A percentile compares a stretch with the other conserved stretches of the same genome.
phyloP scores from a whole-genome alignment of 2,329 filamentous ascomycete species.

The Diaporthe vaccinii region DNA sequence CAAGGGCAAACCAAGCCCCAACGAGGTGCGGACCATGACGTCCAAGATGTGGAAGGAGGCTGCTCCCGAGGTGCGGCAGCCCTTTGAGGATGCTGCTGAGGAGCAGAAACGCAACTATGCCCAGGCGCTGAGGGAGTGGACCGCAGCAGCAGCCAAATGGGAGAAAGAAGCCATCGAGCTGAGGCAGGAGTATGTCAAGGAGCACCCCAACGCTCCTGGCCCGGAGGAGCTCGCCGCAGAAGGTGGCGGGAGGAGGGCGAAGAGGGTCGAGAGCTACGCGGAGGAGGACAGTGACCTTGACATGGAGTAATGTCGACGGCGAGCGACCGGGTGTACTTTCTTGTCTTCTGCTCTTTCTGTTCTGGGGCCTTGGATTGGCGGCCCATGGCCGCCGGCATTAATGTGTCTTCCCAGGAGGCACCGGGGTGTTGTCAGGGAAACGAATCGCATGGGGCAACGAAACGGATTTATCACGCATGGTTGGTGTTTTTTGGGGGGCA shows the following conservation, averaged over 20 bases:
- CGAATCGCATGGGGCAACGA: not conserved
- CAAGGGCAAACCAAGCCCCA: slow-evolving; percentile 76
- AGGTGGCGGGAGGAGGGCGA: slow-evolving; percentile 43
- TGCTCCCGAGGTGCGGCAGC: slow-evolving; percentile 76
- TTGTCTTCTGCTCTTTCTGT: slow-evolving; percentile 8
- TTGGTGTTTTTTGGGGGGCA: slow-evolving; percentile 33
- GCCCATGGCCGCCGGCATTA: not conserved
- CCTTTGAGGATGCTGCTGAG: slow-evolving; percentile 82
- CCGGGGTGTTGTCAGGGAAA: not conserved
- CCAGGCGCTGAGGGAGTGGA: slow-evolving; percentile 70
- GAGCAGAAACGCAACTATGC: slow-evolving; percentile 77
- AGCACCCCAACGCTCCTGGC: slow-evolving; percentile 61
- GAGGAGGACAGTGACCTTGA: slow-evolving; percentile 54
- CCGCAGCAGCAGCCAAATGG: slow-evolving; percentile 77
- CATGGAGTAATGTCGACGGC: slow-evolving; percentile 43
- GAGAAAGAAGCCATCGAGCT: slow-evolving; percentile 74
- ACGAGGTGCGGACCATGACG: slow-evolving; percentile 87
- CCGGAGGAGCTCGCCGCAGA: slow-evolving; percentile 47
- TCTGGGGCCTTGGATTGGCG: not conserved
- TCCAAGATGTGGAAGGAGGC: slow-evolving; percentile 93
- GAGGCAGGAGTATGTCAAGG: slow-evolving; percentile 64
- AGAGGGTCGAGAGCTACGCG: slow-evolving; percentile 53
- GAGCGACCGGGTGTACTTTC: not conserved
- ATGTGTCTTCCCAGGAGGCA: not conserved
- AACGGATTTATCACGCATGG: slow-evolving; percentile 35